Conservation (phyloP, 2,329 filamentous ascomycete genomes). For the Mycosphaerella sp. region DNA sequence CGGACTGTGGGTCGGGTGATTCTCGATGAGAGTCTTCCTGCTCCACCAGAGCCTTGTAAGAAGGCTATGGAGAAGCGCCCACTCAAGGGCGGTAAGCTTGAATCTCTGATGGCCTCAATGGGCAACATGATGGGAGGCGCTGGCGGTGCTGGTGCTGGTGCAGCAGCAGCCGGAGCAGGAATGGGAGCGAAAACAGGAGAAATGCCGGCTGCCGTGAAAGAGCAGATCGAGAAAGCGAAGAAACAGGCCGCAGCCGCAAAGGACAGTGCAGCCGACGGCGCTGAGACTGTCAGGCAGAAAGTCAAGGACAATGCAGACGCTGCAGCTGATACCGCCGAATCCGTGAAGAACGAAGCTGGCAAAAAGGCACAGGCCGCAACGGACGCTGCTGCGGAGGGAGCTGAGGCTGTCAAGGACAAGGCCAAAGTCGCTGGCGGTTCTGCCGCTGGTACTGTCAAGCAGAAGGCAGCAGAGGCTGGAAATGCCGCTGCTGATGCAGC, state of each 20-base stretch:
- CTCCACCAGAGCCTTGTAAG: constrained; percentile 26
- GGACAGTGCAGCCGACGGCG: constrained; percentile 3
- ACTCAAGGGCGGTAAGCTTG: constrained; percentile 29
- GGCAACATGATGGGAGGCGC: constrained; percentile 13
- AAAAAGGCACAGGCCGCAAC: constrained; percentile 3
- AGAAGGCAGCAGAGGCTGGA: background rate
- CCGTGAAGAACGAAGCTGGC: background rate
- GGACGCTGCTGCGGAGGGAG: constrained; percentile 1
- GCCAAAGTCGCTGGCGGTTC: background rate
- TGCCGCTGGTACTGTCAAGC: background rate
- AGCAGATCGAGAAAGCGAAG: constrained; percentile 19
- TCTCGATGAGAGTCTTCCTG: constrained; percentile 18
- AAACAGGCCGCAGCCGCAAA: constrained; percentile 10
- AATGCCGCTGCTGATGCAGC: background rate
- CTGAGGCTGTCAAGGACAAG: constrained; percentile 1
- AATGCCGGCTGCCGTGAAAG: constrained; percentile 22
- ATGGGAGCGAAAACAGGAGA: constrained; percentile 11
- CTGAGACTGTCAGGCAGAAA: constrained; percentile 1
- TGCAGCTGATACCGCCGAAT: background rate
- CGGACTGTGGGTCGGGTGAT: constrained; percentile 24
- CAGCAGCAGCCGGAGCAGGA: background rate
- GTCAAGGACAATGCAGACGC: background rate
- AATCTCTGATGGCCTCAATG: constrained; percentile 20
- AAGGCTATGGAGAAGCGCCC: constrained; percentile 30
- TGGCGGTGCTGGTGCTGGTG: constrained; percentile 10